These are phyloP conservation scores for Trametes meyenii DNA, from an alignment of 768 basidiomycete genomes.

Conservation along the genomic window DNA sequence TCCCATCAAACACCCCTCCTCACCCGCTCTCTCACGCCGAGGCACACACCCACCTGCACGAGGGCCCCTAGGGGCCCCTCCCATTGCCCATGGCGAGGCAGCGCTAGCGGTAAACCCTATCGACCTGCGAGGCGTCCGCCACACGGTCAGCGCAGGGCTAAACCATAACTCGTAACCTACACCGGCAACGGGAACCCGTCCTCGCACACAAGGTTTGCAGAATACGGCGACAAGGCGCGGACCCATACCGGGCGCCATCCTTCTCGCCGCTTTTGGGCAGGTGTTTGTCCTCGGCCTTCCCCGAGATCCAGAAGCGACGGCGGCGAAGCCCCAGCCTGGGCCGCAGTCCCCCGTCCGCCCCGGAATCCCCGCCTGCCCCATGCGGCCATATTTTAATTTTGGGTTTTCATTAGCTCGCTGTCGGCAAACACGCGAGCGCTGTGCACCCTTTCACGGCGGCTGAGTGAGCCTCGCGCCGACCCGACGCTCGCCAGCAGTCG, in stretches of 20 bases:
- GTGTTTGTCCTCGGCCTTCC: conserved; percentile 11
- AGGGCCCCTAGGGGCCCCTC: neutral
- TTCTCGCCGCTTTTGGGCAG: conserved; percentile 8
- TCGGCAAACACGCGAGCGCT: conserved; percentile 3
- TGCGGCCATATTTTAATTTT: neutral
- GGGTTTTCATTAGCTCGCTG: neutral
- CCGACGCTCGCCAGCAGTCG: neutral
- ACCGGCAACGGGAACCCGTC: neutral
- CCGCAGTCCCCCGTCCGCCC: neutral
- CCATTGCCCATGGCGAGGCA: neutral
- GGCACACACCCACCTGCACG: neutral
- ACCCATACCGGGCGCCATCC: conserved; percentile 4
- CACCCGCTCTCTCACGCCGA: neutral
- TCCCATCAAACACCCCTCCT: neutral
- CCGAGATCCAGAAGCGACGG: neutral
- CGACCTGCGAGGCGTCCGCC: neutral
- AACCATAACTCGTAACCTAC: neutral
- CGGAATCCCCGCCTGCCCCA: neutral
- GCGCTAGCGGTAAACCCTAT: neutral
- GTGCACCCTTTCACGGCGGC: neutral
- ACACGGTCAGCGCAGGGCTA: conserved; percentile 3
- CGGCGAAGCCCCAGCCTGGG: neutral
- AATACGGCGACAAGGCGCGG: conserved; percentile 11
- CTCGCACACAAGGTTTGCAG: neutral
- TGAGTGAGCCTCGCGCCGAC: neutral